Base-by-base conservation (phyloP, 2,329 filamentous ascomycete species). In the Hypoxylon sp. region DNA sequence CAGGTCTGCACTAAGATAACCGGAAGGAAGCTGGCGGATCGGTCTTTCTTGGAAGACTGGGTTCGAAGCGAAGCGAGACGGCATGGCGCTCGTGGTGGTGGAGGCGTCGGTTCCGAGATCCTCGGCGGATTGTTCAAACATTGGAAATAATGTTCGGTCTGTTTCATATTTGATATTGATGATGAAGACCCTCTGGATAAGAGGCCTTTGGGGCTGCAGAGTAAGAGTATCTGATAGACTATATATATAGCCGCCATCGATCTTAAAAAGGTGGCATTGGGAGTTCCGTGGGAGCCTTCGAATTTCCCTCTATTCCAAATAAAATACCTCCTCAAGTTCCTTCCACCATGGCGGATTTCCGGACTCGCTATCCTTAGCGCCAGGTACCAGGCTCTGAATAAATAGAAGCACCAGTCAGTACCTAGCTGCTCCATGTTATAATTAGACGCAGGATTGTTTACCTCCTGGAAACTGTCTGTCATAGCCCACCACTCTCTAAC, bases 401-500 rank as follows among this genome's bases (percentile, higher is more conserved):
- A 7, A 30, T 2, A 23, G 30, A 30, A 19, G 30, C 13, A 23
- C 41, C 25, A 21, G 59, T 60, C 46, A 70, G 65, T 14, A 41
- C 5, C 17, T 0, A 23, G 41, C 30, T 23, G n/a, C 3, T 46
- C 4, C 9, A 4, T 23, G 7, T 11, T 13, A 34, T 48, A 9
- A 14, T 17, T 17, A 11, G 21, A 23, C 7, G 9, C 17, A 17
- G 46, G 17, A 45, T 10, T 9, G 3, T 63, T 66, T 48, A 83
- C 85, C 78, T 89, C 90, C 80, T 94, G 92, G 83, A 90, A 93
- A 13, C 83, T 83, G 78, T 95, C 92, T 53, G 92, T 94, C 89
- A 94, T 90, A 63, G 82, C 82, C 92, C 92, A 95, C 93, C 92
- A 95, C 78, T 91, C 89, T 60, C 88, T 85, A 34, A 94, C 90